A percentile compares a stretch with the other conserved stretches of the same genome.
Conservation (phyloP, 2,329 filamentous ascomycete genomes). For the Chaetomiaceae sp. region DNA sequence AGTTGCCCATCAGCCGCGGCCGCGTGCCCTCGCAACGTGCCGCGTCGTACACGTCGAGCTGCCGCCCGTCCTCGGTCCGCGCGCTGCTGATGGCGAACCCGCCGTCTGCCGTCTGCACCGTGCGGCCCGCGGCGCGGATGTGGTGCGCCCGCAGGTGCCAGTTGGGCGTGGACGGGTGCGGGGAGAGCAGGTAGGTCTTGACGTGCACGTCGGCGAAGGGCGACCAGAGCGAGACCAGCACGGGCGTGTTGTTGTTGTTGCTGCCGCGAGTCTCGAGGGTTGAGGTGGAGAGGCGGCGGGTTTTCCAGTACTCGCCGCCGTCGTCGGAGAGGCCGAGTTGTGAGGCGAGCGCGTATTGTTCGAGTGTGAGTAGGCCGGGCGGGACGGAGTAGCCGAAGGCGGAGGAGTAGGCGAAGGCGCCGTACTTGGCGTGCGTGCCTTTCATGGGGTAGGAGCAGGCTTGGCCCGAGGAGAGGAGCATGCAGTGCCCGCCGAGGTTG, state of each 20-base stretch:
- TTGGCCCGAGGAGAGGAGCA: conserved; percentile 70
- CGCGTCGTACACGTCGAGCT: conserved; percentile 44
- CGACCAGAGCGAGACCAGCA: conserved; percentile 64
- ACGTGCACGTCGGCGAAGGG: conserved; percentile 64
- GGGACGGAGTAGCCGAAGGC: conserved; percentile 73
- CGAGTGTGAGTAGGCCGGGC: conserved; percentile 66
- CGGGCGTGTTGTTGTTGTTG: conserved; percentile 42
- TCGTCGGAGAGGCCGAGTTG: conserved; percentile 73
- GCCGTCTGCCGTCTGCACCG: conserved; percentile 67
- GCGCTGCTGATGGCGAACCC: conserved; percentile 63
- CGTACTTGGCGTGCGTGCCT: conserved; percentile 76
- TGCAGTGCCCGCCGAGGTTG: conserved; percentile 65
- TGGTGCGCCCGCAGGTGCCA: conserved; percentile 65
- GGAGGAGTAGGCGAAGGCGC: conserved; percentile 70
- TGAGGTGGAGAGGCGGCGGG: conserved; percentile 60
- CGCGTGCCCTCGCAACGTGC: conserved; percentile 43
- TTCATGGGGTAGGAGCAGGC: conserved; percentile 79
- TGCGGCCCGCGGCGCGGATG: conserved; percentile 52
- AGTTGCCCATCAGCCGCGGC: conserved; percentile 54
- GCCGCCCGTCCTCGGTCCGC: conserved; percentile 41
- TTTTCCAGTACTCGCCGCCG: conserved; percentile 72
- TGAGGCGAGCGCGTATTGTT: conserved; percentile 70
- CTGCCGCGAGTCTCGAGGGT: conserved; percentile 52
- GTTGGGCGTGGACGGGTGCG: conserved; percentile 48
- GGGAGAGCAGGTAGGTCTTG: conserved; percentile 59